A percentile compares a stretch with the other conserved stretches of the same genome.
Evolutionary conservation across 2,329 filamentous ascomycete genomes (phyloP).

Genomic region (Fusarium heterosporum): DNA sequence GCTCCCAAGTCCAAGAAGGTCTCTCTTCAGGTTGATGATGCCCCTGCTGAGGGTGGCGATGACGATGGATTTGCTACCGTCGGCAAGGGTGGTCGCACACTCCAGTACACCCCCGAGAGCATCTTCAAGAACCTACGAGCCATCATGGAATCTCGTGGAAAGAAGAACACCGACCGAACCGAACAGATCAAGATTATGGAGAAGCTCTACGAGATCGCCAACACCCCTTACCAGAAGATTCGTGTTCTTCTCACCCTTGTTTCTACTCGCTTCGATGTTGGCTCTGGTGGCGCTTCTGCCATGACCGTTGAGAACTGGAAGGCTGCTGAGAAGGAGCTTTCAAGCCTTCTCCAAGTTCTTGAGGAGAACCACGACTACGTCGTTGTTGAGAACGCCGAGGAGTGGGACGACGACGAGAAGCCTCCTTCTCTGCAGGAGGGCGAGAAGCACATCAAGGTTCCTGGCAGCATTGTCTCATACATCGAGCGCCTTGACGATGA

Average conservation of each 20-base stretch:
- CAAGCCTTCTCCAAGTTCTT: constrained; percentile 79
- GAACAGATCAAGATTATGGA: constrained; percentile 99
- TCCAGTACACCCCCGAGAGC: constrained; percentile 95
- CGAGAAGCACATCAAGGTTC: constrained; percentile 88
- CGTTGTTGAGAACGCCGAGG: constrained; percentile 91
- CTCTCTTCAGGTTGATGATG: constrained; percentile 58
- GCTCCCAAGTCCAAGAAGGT: constrained; percentile 61
- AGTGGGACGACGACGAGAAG: constrained; percentile 99
- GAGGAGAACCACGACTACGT: constrained; percentile 84
- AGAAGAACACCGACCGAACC: constrained; percentile 96
- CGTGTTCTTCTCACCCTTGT: constrained; percentile 91
- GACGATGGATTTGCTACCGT: constrained; percentile 92
- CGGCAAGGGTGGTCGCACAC: constrained; percentile 86
- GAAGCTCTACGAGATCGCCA: constrained; percentile 89
- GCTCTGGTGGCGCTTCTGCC: constrained; percentile 78
- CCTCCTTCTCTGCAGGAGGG: constrained; percentile 77
- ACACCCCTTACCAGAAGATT: constrained; percentile 92
- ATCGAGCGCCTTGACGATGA: constrained; percentile 97
- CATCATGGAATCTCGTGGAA: constrained; percentile 95
- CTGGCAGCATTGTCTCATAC: constrained; percentile 93
- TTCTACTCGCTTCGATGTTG: constrained; percentile 93
- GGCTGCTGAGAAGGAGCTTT: constrained; percentile 87
- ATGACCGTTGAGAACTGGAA: constrained; percentile 99
- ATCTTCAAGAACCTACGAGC: constrained; percentile 96
- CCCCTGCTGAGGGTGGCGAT: constrained; percentile 68